Percentiles rank a stretch among this genome's conserved stretches.
phyloP scores from a whole-genome alignment of 2,329 filamentous ascomycete genomes.

The Alternaria dauci region DNA sequence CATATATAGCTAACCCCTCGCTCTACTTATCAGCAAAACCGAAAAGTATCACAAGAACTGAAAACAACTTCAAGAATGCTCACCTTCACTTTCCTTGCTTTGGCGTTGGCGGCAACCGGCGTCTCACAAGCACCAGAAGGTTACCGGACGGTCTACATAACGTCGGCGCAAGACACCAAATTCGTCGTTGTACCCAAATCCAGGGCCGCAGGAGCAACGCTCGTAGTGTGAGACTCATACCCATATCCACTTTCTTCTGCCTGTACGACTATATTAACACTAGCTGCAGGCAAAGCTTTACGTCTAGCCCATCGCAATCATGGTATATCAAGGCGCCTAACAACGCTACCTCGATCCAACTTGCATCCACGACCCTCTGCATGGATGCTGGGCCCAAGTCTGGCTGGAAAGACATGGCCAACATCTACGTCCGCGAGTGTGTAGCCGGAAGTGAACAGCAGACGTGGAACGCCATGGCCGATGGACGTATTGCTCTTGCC shows the following conservation, averaged over 20 bases:
- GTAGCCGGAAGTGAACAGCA: conserved; percentile 30
- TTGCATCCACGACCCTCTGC: conserved; percentile 39
- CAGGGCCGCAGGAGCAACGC: conserved; percentile 26
- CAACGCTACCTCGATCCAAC: conserved; percentile 36
- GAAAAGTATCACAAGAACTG: background rate
- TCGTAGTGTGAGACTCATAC: conserved; percentile 35
- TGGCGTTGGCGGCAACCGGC: conserved; percentile 32
- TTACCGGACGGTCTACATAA: conserved; percentile 43
- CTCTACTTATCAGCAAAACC: background rate
- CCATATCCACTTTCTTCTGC: background rate
- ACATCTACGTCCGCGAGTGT: conserved; percentile 38
- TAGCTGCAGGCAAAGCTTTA: conserved; percentile 31
- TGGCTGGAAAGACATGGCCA: conserved; percentile 46
- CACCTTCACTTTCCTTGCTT: conserved; percentile 21
- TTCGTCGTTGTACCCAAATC: conserved; percentile 41
- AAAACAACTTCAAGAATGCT: conserved; percentile 23
- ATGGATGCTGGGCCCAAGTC: conserved; percentile 42
- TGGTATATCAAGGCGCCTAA: conserved; percentile 36
- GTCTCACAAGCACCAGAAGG: conserved; percentile 35
- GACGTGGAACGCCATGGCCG: conserved; percentile 39
- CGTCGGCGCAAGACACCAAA: conserved; percentile 39
- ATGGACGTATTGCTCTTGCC: conserved; percentile 37
- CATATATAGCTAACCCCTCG: background rate
- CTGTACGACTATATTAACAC: background rate
- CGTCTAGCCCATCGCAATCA: conserved; percentile 35